These are phyloP conservation scores for Tieghemostelium lacteum DNA, from an alignment of 78 protist genomes.

Conservation along the genomic window DNA sequence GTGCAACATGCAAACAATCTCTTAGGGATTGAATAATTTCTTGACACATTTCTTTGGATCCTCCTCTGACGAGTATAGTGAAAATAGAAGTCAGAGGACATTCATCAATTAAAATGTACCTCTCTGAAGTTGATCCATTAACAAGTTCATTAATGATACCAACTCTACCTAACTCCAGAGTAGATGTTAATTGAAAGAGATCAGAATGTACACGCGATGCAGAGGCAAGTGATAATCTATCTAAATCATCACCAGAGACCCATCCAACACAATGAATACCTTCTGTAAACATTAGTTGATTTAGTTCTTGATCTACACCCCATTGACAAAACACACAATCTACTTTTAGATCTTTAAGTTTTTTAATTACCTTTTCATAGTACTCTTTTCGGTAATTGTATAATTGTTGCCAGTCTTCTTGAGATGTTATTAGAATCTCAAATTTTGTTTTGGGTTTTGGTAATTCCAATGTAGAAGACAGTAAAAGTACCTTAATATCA, in stretches of 20 bases:
- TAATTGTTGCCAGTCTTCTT: neutral
- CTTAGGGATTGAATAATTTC: constrained; percentile 31
- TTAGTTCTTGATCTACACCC: constrained; percentile 55
- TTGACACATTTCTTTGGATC: constrained; percentile 45
- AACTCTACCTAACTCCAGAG: neutral
- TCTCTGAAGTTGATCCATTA: neutral
- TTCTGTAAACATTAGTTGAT: neutral
- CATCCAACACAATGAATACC: constrained; percentile 24
- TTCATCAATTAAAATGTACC: constrained; percentile 4
- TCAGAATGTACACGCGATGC: constrained; percentile 25
- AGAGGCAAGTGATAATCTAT: constrained; percentile 9
- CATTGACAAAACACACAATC: constrained; percentile 59
- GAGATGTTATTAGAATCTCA: neutral
- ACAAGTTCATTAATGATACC: neutral
- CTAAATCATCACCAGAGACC: constrained; percentile 64
- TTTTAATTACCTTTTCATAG: neutral
- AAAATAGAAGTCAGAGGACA: neutral
- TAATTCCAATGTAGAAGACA: constrained; percentile 38
- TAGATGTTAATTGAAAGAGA: neutral
- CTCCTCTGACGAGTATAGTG: constrained; percentile 52
- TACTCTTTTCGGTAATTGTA: neutral
- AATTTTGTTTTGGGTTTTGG: constrained; percentile 26
- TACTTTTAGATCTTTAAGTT: neutral
- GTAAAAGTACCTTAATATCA: neutral
- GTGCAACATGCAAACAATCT: constrained; percentile 40